Base-by-base conservation (phyloP, 2,329 filamentous ascomycete species). In the Pyrenochaeta sp. region DNA sequence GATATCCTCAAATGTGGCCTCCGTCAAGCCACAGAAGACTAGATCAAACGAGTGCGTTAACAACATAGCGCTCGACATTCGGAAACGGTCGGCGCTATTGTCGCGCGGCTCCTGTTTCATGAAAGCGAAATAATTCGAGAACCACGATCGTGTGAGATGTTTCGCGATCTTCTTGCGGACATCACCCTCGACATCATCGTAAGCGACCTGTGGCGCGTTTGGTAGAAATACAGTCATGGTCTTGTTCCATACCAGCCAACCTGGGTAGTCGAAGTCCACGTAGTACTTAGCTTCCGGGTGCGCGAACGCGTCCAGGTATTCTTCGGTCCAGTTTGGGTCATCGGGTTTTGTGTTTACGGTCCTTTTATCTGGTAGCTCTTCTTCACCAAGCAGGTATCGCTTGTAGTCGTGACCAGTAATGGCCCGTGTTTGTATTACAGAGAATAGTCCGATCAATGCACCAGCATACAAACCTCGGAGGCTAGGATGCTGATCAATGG, bases 101-200 rank as follows among this genome's bases (percentile, higher is more conserved):
- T 98, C 94, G 44, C 94, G 88, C 2, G 95, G 94, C 76, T 98
- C 94, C 78, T 98, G 95, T 80, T 97, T 98, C 81, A 98, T 86
- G 74, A 94, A 98, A 25, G 89, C 91, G 72, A 99, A 99, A 77
- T 90, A 94, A 50, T 90, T 90, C 43, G 86, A 86, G 66, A 97
- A 89, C 96, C 95, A 99, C 28, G 92, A 86, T 48, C 88, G 88
- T 58, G 91, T 92, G 61, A 99, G 82, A 42, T 93, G 83, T 54
- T 85, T 85, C 47, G 93, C 95, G 71, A 99, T 95, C 71, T 91
- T 90, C 53, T 86, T 85, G 40, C 94, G 89, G 6, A 91, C 87
- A 1, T 83, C 83, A 67, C 80, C 88, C 77, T 99, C 95, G 0
- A 91, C 81, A 13, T 91, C 88, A 69, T 99, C 95, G 69, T 95